These are phyloP conservation scores for Avena sativa DNA, from an alignment of 176 grass and related monocot species.

Conservation along the genomic window DNA sequence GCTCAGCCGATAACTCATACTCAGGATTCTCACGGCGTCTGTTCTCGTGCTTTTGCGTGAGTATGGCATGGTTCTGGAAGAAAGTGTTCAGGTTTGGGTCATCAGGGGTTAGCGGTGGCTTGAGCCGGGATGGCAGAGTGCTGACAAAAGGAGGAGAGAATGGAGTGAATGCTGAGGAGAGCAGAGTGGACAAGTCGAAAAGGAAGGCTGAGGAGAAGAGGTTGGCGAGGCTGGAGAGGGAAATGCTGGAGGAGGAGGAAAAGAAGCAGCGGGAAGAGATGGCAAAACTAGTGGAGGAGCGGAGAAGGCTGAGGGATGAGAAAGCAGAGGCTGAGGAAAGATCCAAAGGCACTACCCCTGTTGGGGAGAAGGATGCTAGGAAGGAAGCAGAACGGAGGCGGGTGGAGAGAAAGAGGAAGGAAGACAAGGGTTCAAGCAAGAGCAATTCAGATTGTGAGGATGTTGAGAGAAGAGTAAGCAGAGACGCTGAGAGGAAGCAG, in stretches of 20 bases:
- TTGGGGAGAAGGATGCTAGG: conserved; percentile 72
- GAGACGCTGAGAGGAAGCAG: conserved; percentile 61
- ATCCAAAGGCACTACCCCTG: conserved; percentile 60
- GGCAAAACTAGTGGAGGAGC: conserved; percentile 84
- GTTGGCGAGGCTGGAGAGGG: conserved; percentile 81
- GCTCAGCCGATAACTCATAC: conserved; percentile 40
- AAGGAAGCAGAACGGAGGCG: conserved; percentile 65
- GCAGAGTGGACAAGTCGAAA: conserved; percentile 70
- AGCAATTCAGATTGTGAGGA: conserved; percentile 94
- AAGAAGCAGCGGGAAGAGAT: conserved; percentile 93
- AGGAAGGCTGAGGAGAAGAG: conserved; percentile 93
- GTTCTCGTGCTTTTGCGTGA: conserved; percentile 36
- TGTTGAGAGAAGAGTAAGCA: conserved; percentile 58
- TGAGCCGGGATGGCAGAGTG: conserved; percentile 46
- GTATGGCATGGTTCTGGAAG: conserved; percentile 59
- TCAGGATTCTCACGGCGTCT: conserved; percentile 54
- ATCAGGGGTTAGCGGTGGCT: conserved; percentile 41
- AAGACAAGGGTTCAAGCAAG: conserved; percentile 80
- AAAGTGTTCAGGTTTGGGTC: conserved; percentile 67
- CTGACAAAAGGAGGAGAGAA: conserved; percentile 62
- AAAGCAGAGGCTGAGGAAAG: conserved; percentile 81
- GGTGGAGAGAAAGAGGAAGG: conserved; percentile 77
- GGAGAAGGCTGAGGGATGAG: conserved; percentile 81
- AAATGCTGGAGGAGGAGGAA: conserved; percentile 95
- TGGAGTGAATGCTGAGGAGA: conserved; percentile 68